Evolutionary conservation across 352 stramenopile species (phyloP).

Genomic region (Thalassiosira allenii): DNA sequence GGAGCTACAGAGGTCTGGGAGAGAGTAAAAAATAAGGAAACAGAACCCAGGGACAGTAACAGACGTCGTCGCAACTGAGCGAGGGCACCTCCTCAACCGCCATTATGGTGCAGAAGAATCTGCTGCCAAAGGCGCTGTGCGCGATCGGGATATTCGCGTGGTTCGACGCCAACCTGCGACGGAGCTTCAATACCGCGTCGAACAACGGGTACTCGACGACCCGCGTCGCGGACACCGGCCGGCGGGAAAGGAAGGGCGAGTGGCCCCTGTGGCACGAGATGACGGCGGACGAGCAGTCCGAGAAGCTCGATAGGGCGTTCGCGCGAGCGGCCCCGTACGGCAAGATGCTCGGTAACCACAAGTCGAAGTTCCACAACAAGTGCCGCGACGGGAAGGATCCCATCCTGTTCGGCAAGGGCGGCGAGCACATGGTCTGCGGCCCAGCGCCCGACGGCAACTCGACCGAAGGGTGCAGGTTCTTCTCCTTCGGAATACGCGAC

Average conservation of each 20-base stretch:
- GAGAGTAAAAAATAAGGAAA: too few relatives aligned
- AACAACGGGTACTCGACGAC: too few relatives aligned
- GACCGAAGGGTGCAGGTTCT: slow-evolving; percentile 61
- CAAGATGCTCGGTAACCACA: background rate
- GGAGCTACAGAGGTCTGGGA: too few relatives aligned
- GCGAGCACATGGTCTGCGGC: slow-evolving; percentile 43
- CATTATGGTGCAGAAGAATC: too few relatives aligned
- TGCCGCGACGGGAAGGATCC: background rate
- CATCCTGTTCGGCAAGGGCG: background rate
- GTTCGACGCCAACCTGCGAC: too few relatives aligned
- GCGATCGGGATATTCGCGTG: too few relatives aligned
- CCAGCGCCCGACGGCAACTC: slow-evolving; percentile 21
- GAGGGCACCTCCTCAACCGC: too few relatives aligned
- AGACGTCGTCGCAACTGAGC: too few relatives aligned
- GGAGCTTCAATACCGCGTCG: too few relatives aligned
- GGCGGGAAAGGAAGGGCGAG: background rate
- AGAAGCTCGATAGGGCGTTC: background rate
- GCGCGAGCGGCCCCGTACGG: background rate
- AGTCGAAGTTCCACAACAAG: background rate
- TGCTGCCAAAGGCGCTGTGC: too few relatives aligned
- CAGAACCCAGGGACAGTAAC: too few relatives aligned
- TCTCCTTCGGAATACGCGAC: slow-evolving; percentile 75
- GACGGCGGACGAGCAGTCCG: background rate
- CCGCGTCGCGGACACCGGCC: too few relatives aligned
- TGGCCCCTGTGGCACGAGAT: background rate